phyloP scores from a whole-genome alignment of 2,329 filamentous ascomycete genomes.

The Microcyclosporella mali region DNA sequence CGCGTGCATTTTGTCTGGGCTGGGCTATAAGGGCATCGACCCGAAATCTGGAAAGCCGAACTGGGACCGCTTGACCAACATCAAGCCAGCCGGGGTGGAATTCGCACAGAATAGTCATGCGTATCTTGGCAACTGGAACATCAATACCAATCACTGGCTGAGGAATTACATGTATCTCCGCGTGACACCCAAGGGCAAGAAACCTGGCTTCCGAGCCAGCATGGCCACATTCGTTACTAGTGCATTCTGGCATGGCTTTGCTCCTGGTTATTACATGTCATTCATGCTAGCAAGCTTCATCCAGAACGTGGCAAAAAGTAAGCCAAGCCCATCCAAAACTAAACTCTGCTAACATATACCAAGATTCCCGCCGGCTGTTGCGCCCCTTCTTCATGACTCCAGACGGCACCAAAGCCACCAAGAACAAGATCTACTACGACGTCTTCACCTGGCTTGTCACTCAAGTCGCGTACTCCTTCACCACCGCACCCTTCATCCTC shows the following conservation, averaged over 20 bases:
- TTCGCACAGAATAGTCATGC: conserved; percentile 87
- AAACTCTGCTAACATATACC: neutral
- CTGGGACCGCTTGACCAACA: conserved; percentile 87
- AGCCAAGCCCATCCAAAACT: conserved; percentile 28
- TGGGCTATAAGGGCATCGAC: conserved; percentile 92
- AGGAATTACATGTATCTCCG: conserved; percentile 93
- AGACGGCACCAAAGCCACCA: conserved; percentile 60
- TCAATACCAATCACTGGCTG: conserved; percentile 96
- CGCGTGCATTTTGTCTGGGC: conserved; percentile 83
- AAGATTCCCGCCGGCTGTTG: conserved; percentile 81
- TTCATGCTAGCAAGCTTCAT: conserved; percentile 87
- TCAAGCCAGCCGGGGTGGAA: conserved; percentile 80
- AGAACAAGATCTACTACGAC: conserved; percentile 82
- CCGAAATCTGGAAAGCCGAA: conserved; percentile 74
- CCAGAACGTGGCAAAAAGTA: conserved; percentile 91
- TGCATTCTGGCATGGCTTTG: conserved; percentile 97
- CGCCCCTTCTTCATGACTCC: conserved; percentile 89
- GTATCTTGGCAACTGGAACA: conserved; percentile 92
- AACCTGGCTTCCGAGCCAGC: conserved; percentile 91
- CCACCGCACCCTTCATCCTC: conserved; percentile 76
- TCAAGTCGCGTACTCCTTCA: conserved; percentile 77
- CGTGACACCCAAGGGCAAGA: conserved; percentile 90
- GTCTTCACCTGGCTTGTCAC: conserved; percentile 67
- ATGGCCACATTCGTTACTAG: conserved; percentile 91
- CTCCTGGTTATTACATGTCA: conserved; percentile 88